Conservation (phyloP, 345 rosid species). For the Salix udensis region DNA sequence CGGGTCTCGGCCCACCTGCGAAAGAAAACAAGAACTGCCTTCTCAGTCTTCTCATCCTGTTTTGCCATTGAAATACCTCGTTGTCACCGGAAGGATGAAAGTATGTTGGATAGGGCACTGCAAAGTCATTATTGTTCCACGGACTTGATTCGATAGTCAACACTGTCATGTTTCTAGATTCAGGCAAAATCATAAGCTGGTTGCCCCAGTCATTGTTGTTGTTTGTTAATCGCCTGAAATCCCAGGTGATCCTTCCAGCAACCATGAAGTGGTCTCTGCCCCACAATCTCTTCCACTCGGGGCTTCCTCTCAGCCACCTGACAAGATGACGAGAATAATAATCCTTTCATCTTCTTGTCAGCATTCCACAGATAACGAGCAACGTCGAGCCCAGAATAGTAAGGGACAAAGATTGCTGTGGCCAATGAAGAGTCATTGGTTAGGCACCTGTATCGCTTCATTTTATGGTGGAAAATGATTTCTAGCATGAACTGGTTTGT, state of each 20-base stretch:
- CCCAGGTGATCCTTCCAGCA: slow-evolving; percentile 81
- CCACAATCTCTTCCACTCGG: slow-evolving; percentile 63
- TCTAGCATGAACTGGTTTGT: slow-evolving; percentile 77
- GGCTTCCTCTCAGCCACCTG: slow-evolving; percentile 55
- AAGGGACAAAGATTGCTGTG: slow-evolving; percentile 69
- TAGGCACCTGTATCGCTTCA: slow-evolving; percentile 71
- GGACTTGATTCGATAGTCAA: slow-evolving; percentile 76
- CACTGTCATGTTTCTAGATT: slow-evolving; percentile 65
- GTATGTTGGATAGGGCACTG: slow-evolving; percentile 72
- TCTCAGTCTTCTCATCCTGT: slow-evolving; percentile 39
- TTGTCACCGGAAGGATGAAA: slow-evolving; percentile 64
- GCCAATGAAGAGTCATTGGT: slow-evolving; percentile 63
- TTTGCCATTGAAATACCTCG: slow-evolving; percentile 60
- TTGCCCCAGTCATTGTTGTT: slow-evolving; percentile 63
- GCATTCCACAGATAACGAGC: slow-evolving; percentile 61
- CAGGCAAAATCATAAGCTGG: slow-evolving; percentile 63
- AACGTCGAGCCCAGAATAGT: slow-evolving; percentile 73
- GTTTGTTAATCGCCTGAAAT: slow-evolving; percentile 61
- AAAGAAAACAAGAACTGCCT: slow-evolving; percentile 58
- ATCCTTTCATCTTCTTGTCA: slow-evolving; percentile 51
- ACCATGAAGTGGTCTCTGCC: slow-evolving; percentile 83
- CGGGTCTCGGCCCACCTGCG: slow-evolving; percentile 60
- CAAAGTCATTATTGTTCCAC: slow-evolving; percentile 64
- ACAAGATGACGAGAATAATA: slow-evolving; percentile 46
- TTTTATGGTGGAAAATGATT: slow-evolving; percentile 72